A percentile compares a stretch with the other conserved stretches of the same genome.
Evolutionary conservation across 176 grass and related monocot species (phyloP).

Genomic region (Chloris gayana): DNA sequence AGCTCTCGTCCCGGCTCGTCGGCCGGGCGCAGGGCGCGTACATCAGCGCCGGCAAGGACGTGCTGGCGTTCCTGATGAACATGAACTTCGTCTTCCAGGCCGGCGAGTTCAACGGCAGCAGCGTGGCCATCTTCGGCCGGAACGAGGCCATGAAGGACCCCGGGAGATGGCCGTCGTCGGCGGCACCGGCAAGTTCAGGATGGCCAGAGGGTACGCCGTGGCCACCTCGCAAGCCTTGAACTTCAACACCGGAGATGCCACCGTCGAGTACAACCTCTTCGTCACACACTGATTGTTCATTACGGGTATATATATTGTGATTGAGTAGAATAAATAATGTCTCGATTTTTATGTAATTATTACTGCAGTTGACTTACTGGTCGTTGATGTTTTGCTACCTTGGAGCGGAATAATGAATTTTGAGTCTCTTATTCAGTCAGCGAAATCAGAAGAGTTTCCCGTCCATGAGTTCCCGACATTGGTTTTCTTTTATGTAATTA

Average conservation of each 20-base stretch:
- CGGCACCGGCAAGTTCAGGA: slow-evolving; percentile 55
- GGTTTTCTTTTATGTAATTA: too few species aligned
- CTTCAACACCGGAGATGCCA: slow-evolving; percentile 54
- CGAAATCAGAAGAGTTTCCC: too few species aligned
- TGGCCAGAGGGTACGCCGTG: slow-evolving; percentile 57
- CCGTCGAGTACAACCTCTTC: slow-evolving; percentile 69
- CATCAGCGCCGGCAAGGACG: slow-evolving; percentile 38
- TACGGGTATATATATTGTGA: too few species aligned
- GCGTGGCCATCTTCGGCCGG: slow-evolving; percentile 51
- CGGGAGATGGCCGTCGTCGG: slow-evolving; percentile 70
- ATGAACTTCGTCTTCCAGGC: slow-evolving; percentile 64
- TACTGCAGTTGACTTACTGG: too few species aligned
- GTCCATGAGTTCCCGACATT: too few species aligned
- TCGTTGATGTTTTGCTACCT: too few species aligned
- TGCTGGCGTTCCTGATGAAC: slow-evolving; percentile 43
- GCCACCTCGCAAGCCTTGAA: slow-evolving; percentile 23
- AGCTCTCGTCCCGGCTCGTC: slow-evolving; percentile 19
- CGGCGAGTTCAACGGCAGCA: slow-evolving; percentile 60
- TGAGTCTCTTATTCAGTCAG: too few species aligned
- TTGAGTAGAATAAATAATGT: too few species aligned
- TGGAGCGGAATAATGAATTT: too few species aligned
- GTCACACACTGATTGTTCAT: slow-evolving; percentile 34
- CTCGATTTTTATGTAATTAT: too few species aligned
- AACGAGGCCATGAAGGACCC: slow-evolving; percentile 43
- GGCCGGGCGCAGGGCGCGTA: slow-evolving; percentile 70